Percentiles rank a stretch among this genome's conserved stretches.
Evolutionary conservation across 768 basidiomycete species (phyloP).

Genomic region (Auriscalpium vulgare): DNA sequence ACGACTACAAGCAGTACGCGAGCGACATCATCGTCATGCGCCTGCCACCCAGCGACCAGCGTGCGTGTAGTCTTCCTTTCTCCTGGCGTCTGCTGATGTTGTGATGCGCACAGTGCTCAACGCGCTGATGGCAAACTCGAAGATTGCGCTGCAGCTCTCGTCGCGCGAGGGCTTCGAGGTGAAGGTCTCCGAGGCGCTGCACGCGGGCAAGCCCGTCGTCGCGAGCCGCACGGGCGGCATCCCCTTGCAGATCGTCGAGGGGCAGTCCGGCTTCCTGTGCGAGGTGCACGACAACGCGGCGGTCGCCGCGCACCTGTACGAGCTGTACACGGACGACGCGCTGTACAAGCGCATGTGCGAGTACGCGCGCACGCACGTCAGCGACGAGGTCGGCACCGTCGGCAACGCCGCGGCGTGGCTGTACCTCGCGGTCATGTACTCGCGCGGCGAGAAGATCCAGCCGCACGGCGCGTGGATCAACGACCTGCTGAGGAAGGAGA

Average conservation of each 20-base stretch:
- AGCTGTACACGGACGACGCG: conserved; percentile 68
- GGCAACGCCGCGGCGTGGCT: conserved; percentile 65
- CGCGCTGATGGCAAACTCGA: conserved; percentile 80
- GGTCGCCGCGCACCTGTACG: conserved; percentile 69
- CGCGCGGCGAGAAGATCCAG: conserved; percentile 66
- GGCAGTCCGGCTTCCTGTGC: conserved; percentile 82
- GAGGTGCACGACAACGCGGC: conserved; percentile 66
- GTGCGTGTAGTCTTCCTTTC: conserved; percentile 33
- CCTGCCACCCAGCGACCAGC: conserved; percentile 76
- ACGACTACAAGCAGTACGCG: conserved; percentile 31
- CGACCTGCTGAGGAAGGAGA: conserved; percentile 70
- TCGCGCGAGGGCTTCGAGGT: conserved; percentile 96
- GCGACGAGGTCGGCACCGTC: conserved; percentile 79
- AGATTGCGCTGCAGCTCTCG: conserved; percentile 86
- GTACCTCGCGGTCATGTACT: conserved; percentile 74
- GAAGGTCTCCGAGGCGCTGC: conserved; percentile 93
- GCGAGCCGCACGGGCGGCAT: conserved; percentile 86
- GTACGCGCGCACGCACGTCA: conserved; percentile 66
- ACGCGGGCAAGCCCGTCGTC: conserved; percentile 82
- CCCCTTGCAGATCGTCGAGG: conserved; percentile 83
- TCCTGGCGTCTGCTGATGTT: neutral
- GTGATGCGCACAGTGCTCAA: conserved; percentile 56
- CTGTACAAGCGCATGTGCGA: conserved; percentile 36
- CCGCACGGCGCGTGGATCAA: conserved; percentile 83
- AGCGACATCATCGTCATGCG: conserved; percentile 38